Percentiles rank a stretch among this genome's conserved stretches.
These are phyloP conservation scores for Cochlearia excelsa DNA, from an alignment of 345 rosid genomes.

Conservation along the genomic window DNA sequence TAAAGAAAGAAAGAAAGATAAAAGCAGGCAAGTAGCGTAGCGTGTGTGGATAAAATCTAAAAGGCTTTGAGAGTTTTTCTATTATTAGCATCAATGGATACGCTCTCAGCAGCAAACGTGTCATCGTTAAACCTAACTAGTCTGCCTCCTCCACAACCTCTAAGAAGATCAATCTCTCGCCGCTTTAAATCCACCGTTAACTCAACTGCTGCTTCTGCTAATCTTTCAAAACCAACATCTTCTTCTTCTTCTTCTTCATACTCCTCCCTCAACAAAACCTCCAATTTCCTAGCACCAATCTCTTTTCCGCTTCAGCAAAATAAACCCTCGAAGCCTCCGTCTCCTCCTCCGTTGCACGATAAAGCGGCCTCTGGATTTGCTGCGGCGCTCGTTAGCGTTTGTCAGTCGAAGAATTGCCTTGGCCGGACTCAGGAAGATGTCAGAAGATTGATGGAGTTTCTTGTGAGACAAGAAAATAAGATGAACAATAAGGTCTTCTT, in stretches of 20 bases:
- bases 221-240: slow-evolving; percentile 27
- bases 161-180: slow-evolving; percentile 21
- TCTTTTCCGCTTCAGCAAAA: slow-evolving; percentile 19
- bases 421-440: slow-evolving; percentile 46
- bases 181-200: slow-evolving; percentile 31
- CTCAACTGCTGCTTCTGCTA: slow-evolving; percentile 34
- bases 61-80: background rate
- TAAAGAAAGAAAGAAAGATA: too few relatives aligned
- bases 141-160: slow-evolving; percentile 31
- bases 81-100: slow-evolving; percentile 49
- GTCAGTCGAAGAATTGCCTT: slow-evolving; percentile 49
- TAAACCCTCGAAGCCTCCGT: slow-evolving; percentile 14
- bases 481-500: slow-evolving; percentile 30
- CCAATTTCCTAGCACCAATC: slow-evolving; percentile 4
- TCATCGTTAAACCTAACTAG: slow-evolving; percentile 49
- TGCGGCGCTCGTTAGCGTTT: slow-evolving; percentile 63
- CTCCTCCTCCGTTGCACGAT: slow-evolving; percentile 32
- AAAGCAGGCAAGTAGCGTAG: too few relatives aligned
- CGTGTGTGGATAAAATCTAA: slow-evolving; percentile 15
- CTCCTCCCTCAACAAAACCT: slow-evolving; percentile 27
- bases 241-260: slow-evolving; percentile 21
- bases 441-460: slow-evolving; percentile 39
- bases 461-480: slow-evolving; percentile 42
- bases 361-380: slow-evolving; percentile 69
- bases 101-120: slow-evolving; percentile 47